A percentile compares a stretch with the other conserved stretches of the same genome.
Conservation (phyloP, 2,329 filamentous ascomycete genomes). For the Pseudogymnoascus sp. region DNA sequence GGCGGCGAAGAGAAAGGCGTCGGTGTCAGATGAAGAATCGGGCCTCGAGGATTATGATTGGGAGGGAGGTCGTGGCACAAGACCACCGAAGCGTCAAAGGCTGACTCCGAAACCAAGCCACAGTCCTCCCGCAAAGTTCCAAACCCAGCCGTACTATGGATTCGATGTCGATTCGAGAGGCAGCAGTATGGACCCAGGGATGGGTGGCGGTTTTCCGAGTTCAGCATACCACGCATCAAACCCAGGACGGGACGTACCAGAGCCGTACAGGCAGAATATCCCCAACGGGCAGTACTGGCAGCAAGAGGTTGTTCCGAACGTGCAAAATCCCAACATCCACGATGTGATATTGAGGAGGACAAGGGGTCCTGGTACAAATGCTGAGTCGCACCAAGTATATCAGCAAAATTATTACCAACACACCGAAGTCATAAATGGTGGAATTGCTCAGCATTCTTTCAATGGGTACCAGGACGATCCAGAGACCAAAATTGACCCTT, state of each 20-base stretch:
- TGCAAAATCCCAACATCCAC: conserved; percentile 24
- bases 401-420: conserved; percentile 15
- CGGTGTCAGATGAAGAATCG: conserved; percentile 33
- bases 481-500: conserved; percentile 23
- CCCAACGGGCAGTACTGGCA: conserved; percentile 44
- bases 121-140: conserved; percentile 19
- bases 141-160: neutral
- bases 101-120: conserved; percentile 16
- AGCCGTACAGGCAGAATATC: conserved; percentile 33
- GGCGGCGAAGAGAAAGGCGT: conserved; percentile 39
- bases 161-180: conserved; percentile 23
- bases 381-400: conserved; percentile 29
- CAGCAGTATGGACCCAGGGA: conserved; percentile 22
- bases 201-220: conserved; percentile 28
- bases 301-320: conserved; percentile 21
- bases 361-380: conserved; percentile 24
- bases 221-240: conserved; percentile 45
- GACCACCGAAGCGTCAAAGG: conserved; percentile 14
- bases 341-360: conserved; percentile 37
- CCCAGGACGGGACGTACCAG: conserved; percentile 39
- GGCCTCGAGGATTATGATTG: conserved; percentile 41
- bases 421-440: conserved; percentile 3
- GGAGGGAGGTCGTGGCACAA: conserved; percentile 22
- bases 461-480: conserved; percentile 11
- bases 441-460: neutral